A percentile compares a stretch with the other conserved stretches of the same genome.
These are phyloP conservation scores for Monarda citriodora DNA, from an alignment of 305 asterid species.

Conservation along the genomic window DNA sequence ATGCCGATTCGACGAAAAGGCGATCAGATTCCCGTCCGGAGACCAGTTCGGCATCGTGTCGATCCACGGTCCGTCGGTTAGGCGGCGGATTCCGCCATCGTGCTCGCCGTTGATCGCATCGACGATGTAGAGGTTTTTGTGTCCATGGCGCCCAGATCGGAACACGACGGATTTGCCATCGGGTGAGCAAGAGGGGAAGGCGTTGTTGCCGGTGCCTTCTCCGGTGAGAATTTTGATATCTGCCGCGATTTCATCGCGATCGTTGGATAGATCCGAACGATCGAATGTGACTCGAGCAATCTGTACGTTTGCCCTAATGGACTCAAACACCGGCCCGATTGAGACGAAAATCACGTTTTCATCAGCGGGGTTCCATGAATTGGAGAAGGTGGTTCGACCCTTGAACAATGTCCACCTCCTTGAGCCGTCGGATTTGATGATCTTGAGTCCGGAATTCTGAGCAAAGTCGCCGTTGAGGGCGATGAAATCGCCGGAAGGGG, in stretches of 20 bases:
- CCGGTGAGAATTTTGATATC: constrained; percentile 61
- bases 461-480: constrained; percentile 56
- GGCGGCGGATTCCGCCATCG: constrained; percentile 55
- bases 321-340: constrained; percentile 68
- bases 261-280: constrained; percentile 25
- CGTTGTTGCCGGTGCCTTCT: constrained; percentile 76
- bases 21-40: constrained; percentile 76
- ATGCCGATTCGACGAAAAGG: constrained; percentile 86
- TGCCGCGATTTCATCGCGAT: constrained; percentile 27
- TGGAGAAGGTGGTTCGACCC: constrained; percentile 47
- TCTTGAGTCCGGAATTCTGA: constrained; percentile 44
- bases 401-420: constrained; percentile 56
- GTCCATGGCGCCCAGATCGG: constrained; percentile 85
- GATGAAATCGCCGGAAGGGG: constrained; percentile 57
- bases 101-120: constrained; percentile 68
- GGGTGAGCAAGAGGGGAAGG: constrained; percentile 84
- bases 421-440: constrained; percentile 71
- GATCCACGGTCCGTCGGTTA: constrained; percentile 82
- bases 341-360: constrained; percentile 66
- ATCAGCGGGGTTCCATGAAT: constrained; percentile 79
- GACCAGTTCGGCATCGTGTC: constrained; percentile 99
- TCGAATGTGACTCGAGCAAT: constrained; percentile 75
- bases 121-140: constrained; percentile 67
- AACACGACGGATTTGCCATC: constrained; percentile 76
- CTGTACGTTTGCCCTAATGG: constrained; percentile 50